A percentile compares a stretch with the other conserved stretches of the same genome.
phyloP scores from a whole-genome alignment of 768 basidiomycete genomes.

The Albatrellus ellisii region DNA sequence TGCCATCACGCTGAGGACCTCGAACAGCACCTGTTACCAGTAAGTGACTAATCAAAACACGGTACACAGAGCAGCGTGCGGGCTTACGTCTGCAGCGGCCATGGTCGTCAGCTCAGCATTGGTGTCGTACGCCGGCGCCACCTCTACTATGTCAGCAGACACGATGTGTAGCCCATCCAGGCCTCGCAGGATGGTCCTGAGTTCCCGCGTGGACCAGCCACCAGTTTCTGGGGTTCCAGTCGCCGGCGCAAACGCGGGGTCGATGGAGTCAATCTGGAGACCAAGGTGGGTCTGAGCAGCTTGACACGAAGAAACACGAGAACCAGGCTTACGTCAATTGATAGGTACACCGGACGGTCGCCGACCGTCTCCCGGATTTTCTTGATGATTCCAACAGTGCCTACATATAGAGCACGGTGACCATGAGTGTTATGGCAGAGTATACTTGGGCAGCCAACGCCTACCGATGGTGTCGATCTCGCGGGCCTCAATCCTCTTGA shows the following conservation, averaged over 20 bases:
- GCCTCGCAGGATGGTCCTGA: slow-evolving; percentile 64
- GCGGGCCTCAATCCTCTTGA: slow-evolving; percentile 70
- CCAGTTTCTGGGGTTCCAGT: slow-evolving; percentile 82
- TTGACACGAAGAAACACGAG: slow-evolving; percentile 3
- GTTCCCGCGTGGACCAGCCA: slow-evolving; percentile 74
- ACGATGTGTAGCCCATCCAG: slow-evolving; percentile 66
- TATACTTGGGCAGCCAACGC: slow-evolving; percentile 5
- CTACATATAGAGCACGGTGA: slow-evolving; percentile 23
- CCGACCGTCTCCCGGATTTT: slow-evolving; percentile 75
- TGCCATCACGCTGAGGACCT: slow-evolving; percentile 68
- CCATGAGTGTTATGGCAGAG: neutral
- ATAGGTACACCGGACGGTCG: slow-evolving; percentile 60
- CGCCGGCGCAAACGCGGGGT: slow-evolving; percentile 73
- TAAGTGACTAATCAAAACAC: slow-evolving; percentile 24
- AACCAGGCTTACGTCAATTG: slow-evolving; percentile 47
- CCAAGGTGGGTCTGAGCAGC: slow-evolving; percentile 1
- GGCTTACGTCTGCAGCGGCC: slow-evolving; percentile 46
- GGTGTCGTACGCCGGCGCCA: slow-evolving; percentile 69
- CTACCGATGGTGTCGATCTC: slow-evolving; percentile 75
- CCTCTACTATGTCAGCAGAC: slow-evolving; percentile 76
- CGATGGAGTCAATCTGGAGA: slow-evolving; percentile 59
- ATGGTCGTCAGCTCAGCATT: slow-evolving; percentile 52
- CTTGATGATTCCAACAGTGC: slow-evolving; percentile 63
- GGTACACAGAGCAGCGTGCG: slow-evolving; percentile 13
- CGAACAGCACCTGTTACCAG: slow-evolving; percentile 47